A percentile compares a stretch with the other conserved stretches of the same genome.
phyloP scores from a whole-genome alignment of 139 green algal species.

The Edaphochlamys debaryana region DNA sequence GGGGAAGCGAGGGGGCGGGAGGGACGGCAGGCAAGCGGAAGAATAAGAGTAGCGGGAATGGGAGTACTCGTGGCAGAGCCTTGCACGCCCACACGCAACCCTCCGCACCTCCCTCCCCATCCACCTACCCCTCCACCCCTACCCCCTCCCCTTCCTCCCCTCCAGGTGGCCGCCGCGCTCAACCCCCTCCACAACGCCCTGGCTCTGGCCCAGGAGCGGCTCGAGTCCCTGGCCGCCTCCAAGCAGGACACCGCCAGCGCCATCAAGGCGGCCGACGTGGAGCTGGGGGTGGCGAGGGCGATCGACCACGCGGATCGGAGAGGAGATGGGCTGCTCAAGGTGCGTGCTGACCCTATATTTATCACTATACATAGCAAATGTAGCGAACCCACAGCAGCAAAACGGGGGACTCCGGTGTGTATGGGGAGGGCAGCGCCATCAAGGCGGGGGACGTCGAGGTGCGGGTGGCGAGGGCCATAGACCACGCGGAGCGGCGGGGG shows the following conservation, averaged over 20 bases:
- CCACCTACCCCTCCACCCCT: not conserved
- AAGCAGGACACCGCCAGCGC: slow-evolving; percentile 49
- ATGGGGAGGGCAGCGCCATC: slow-evolving; percentile 7
- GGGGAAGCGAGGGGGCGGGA: not conserved
- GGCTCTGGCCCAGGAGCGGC: slow-evolving; percentile 12
- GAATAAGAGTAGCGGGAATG: not conserved
- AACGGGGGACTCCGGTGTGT: no score
- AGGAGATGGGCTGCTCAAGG: slow-evolving; percentile 50
- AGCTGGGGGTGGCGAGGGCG: slow-evolving; percentile 40
- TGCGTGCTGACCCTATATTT: no score
- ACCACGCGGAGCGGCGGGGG: slow-evolving; percentile 51
- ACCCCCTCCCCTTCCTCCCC: not conserved
- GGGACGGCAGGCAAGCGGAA: not conserved
- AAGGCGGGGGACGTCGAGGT: slow-evolving; percentile 51
- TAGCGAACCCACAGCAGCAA: no score
- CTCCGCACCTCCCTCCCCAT: no score
- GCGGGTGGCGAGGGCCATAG: slow-evolving; percentile 42
- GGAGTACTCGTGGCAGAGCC: not conserved
- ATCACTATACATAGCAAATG: no score
- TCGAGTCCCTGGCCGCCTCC: slow-evolving; percentile 35
- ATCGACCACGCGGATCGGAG: slow-evolving; percentile 56
- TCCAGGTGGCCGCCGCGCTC: slow-evolving; percentile 52
- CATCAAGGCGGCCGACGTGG: slow-evolving; percentile 51
- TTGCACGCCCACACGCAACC: no score
- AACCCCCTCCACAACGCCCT: slow-evolving; percentile 55